These are phyloP conservation scores for Graphilbum fragrans DNA, from an alignment of 2,329 filamentous ascomycete species.

Conservation along the genomic window DNA sequence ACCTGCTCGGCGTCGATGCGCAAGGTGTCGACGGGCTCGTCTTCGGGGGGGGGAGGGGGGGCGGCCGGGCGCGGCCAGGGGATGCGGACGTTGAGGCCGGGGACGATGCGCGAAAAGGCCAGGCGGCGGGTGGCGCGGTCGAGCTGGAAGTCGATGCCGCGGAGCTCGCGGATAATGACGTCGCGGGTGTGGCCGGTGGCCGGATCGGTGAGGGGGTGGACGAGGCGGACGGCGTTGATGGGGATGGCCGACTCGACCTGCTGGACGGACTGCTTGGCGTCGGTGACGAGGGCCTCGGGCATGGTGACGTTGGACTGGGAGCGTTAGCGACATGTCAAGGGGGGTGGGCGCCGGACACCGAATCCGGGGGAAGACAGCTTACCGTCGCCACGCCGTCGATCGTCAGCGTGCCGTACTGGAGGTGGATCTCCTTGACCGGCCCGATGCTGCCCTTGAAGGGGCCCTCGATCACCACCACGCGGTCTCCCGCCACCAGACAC, in stretches of 20 bases:
- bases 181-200: slow-evolving; percentile 55
- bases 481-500: slow-evolving; percentile 56
- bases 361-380: slow-evolving; percentile 19
- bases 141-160: slow-evolving; percentile 34
- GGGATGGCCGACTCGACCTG: slow-evolving; percentile 45
- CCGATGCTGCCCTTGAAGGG: slow-evolving; percentile 77
- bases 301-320: slow-evolving; percentile 26
- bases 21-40: slow-evolving; percentile 57
- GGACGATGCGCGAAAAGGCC: slow-evolving; percentile 47
- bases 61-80: slow-evolving; percentile 53
- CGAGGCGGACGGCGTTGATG: slow-evolving; percentile 65
- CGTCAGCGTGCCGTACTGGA: slow-evolving; percentile 42
- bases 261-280: slow-evolving; percentile 26
- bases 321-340: background rate
- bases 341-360: slow-evolving; percentile 1
- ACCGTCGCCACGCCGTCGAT: slow-evolving; percentile 55
- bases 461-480: slow-evolving; percentile 71
- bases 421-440: slow-evolving; percentile 45
- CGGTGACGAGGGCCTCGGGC: slow-evolving; percentile 23
- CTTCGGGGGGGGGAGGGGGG: slow-evolving; percentile 34
- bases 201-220: slow-evolving; percentile 60
- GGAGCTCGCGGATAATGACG: slow-evolving; percentile 63
- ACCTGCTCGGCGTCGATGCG: slow-evolving; percentile 62
- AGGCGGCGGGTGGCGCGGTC: slow-evolving; percentile 36
- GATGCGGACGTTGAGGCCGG: slow-evolving; percentile 59